phyloP scores from a whole-genome alignment of 2,329 filamentous ascomycete species.

The Tolypocladium tropicale region DNA sequence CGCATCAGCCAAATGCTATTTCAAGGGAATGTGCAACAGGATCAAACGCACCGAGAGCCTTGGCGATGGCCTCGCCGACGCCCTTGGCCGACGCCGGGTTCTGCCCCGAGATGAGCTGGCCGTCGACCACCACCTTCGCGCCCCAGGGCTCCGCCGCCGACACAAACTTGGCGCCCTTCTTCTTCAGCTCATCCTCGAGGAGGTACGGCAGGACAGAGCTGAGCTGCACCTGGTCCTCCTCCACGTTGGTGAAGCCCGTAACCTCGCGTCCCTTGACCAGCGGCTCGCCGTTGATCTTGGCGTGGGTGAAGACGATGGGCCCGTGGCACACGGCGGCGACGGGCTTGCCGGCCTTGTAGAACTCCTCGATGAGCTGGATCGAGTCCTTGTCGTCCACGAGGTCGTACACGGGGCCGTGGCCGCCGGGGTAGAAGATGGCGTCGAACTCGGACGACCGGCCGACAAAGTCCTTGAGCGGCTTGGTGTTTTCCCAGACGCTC shows the following conservation, averaged over 20 bases:
- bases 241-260: constrained; percentile 54
- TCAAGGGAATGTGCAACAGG: neutral
- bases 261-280: constrained; percentile 46
- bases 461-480: constrained; percentile 43
- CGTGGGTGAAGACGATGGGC: constrained; percentile 51
- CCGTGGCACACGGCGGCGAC: constrained; percentile 62
- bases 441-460: constrained; percentile 51
- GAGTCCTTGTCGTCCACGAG: constrained; percentile 46
- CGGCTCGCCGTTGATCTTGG: constrained; percentile 40
- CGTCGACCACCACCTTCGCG: constrained; percentile 39
- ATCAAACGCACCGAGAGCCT: constrained; percentile 25
- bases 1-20: neutral
- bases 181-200: constrained; percentile 44
- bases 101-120: constrained; percentile 46
- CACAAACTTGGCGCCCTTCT: constrained; percentile 42
- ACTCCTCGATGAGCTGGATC: constrained; percentile 50
- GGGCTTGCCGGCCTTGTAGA: constrained; percentile 49
- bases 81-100: constrained; percentile 43
- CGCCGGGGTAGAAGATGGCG: constrained; percentile 48
- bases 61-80: constrained; percentile 40
- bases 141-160: constrained; percentile 42
- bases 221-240: constrained; percentile 35
- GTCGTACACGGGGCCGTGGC: constrained; percentile 58
- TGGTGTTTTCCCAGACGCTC: constrained; percentile 53
- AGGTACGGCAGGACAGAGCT: constrained; percentile 46